phyloP scores from a whole-genome alignment of 495 filamentous ascomycete genomes.

The Acidomyces sp. region DNA sequence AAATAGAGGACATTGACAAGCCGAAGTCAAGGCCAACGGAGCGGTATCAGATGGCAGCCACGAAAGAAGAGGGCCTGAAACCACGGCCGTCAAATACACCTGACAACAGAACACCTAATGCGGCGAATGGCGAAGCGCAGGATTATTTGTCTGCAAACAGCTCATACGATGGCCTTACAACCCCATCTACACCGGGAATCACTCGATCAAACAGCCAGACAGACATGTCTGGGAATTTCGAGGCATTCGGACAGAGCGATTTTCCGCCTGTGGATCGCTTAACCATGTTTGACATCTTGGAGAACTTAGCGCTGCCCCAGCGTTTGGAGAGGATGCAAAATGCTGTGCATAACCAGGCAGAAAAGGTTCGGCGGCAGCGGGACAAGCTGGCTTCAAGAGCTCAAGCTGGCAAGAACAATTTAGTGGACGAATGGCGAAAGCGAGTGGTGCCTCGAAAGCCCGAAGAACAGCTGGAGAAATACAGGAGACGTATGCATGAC shows the following conservation, averaged over 20 bases:
- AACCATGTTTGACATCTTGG: conserved; percentile 82
- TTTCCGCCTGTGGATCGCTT: conserved; percentile 83
- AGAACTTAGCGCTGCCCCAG: conserved; percentile 81
- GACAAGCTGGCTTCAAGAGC: conserved; percentile 54
- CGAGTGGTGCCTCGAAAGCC: conserved; percentile 46
- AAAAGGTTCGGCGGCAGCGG: conserved; percentile 69
- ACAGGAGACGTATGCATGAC: conserved; percentile 69
- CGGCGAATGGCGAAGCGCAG: background rate
- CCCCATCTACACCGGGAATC: conserved; percentile 25
- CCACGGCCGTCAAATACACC: background rate
- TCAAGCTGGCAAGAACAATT: conserved; percentile 49
- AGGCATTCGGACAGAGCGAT: conserved; percentile 68
- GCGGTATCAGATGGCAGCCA: conserved; percentile 12
- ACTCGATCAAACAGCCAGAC: conserved; percentile 58
- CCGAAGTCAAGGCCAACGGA: conserved; percentile 3
- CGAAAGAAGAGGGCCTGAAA: conserved; percentile 11
- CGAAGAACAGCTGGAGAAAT: conserved; percentile 86
- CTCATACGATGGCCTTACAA: conserved; percentile 3
- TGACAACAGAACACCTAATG: conserved; percentile 1
- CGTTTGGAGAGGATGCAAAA: conserved; percentile 79
- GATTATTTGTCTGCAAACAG: conserved; percentile 13
- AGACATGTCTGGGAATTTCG: conserved; percentile 59
- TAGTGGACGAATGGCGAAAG: conserved; percentile 77
- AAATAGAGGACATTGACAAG: conserved; percentile 7
- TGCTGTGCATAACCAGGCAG: conserved; percentile 63